Percentiles rank a stretch among this genome's conserved stretches.
Conservation (phyloP, 495 filamentous ascomycete genomes). For the Penicillium paxilli region DNA sequence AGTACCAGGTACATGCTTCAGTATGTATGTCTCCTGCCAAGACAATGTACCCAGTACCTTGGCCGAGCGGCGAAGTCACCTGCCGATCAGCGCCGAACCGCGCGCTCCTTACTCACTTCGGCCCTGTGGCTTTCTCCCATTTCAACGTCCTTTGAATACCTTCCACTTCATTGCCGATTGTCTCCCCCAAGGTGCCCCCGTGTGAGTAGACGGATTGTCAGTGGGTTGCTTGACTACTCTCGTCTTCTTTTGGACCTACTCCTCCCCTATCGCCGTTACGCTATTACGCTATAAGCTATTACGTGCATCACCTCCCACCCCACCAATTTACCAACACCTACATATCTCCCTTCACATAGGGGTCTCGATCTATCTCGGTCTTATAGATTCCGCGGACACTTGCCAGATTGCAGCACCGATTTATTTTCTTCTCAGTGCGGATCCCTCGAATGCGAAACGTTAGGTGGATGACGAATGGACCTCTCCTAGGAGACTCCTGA, state of each 20-base stretch:
- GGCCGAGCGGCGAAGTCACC: slow-evolving; percentile 27
- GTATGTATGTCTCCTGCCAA: slow-evolving; percentile 3
- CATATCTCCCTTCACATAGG: not conserved
- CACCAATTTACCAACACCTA: not conserved
- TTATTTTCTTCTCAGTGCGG: slow-evolving; percentile 6
- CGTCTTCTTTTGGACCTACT: not conserved
- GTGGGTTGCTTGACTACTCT: slow-evolving; percentile 5
- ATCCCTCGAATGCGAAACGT: slow-evolving; percentile 40
- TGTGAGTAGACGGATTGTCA: not conserved
- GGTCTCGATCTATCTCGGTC: not conserved
- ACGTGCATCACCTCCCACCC: not conserved
- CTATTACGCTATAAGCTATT: no score
- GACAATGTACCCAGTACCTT: slow-evolving; percentile 25
- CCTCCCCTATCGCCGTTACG: not conserved
- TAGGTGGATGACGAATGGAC: slow-evolving; percentile 46
- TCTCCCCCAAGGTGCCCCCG: no score
- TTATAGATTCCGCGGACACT: not conserved
- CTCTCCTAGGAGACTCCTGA: slow-evolving; percentile 41
- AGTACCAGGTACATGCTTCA: slow-evolving; percentile 12
- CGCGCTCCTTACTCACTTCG: not conserved
- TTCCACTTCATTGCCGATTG: not conserved
- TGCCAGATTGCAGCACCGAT: slow-evolving; percentile 2
- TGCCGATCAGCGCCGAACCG: slow-evolving; percentile 23
- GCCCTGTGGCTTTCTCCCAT: slow-evolving; percentile 3
- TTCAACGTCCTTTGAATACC: not conserved